These are phyloP conservation scores for Chaetomiaceae sp. DNA, from an alignment of 2,329 filamentous ascomycete genomes.

Conservation along the genomic window DNA sequence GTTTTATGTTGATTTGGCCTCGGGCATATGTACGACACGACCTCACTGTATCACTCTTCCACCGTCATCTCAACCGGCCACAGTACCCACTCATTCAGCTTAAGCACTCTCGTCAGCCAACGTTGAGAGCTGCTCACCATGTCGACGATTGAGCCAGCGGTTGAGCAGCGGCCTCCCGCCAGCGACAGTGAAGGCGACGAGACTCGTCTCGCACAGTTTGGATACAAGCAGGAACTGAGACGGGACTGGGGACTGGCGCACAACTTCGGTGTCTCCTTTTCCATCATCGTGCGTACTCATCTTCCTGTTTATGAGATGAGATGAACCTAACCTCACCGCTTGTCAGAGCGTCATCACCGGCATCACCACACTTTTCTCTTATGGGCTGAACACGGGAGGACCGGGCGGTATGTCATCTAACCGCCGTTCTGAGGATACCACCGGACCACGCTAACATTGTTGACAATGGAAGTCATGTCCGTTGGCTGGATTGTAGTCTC, in stretches of 20 bases:
- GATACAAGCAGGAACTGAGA: conserved; percentile 54
- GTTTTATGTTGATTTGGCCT: too few species aligned
- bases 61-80: too few species aligned
- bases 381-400: conserved; percentile 42
- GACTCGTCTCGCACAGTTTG: conserved; percentile 46
- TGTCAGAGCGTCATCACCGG: conserved; percentile 51
- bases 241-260: conserved; percentile 53
- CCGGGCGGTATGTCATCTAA: conserved; percentile 17
- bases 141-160: conserved; percentile 14
- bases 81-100: too few species aligned
- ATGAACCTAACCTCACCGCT: not conserved
- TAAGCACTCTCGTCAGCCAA: not conserved
- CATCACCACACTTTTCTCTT: conserved; percentile 51
- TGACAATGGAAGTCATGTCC: conserved; percentile 52
- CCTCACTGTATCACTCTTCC: too few species aligned
- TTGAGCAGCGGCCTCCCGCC: conserved; percentile 25
- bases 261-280: conserved; percentile 53
- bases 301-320: not conserved
- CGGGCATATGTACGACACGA: too few species aligned
- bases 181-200: conserved; percentile 38
- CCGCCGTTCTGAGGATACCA: too few species aligned
- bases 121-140: not conserved
- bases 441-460: too few species aligned
- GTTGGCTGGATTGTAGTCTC: conserved; percentile 50
- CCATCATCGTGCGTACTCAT: conserved; percentile 45